phyloP scores from a whole-genome alignment of 495 filamentous ascomycete species.

The Talaromyces nanjingensis region DNA sequence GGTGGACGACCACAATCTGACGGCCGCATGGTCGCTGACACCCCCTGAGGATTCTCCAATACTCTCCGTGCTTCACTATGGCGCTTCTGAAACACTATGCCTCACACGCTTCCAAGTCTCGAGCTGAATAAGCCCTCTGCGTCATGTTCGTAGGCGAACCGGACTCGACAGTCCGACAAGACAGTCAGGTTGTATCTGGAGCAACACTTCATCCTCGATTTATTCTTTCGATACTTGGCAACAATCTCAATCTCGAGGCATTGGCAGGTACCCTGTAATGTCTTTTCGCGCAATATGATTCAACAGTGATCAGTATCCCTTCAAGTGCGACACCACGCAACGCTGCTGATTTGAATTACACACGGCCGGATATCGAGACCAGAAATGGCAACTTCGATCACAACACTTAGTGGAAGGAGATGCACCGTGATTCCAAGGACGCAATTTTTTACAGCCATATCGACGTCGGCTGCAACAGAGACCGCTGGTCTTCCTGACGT shows the following conservation, averaged over 20 bases:
- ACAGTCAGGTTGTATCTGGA: not conserved
- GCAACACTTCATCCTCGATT: not conserved
- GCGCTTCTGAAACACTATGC: conserved; percentile 5
- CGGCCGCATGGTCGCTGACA: not conserved
- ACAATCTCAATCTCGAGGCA: not conserved
- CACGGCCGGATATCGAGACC: not conserved
- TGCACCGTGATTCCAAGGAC: conserved; percentile 4
- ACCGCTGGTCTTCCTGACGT: not conserved
- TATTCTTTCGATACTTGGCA: not conserved
- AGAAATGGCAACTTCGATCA: conserved; percentile 6
- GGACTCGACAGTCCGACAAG: not conserved
- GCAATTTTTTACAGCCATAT: not conserved
- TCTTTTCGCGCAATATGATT: not conserved
- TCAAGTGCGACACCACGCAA: not conserved
- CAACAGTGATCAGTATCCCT: not conserved
- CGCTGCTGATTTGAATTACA: not conserved
- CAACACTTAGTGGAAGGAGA: conserved; percentile 1
- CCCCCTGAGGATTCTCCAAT: not conserved
- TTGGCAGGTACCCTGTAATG: not conserved
- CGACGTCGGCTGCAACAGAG: not conserved
- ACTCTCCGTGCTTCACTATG: conserved; percentile 2
- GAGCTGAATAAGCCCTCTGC: not conserved
- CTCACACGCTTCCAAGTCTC: not conserved
- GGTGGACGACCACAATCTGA: not conserved
- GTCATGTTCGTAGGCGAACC: not conserved